Percentiles rank a stretch among this genome's conserved stretches.
phyloP scores from a whole-genome alignment of 1,284 basidiomycete species.

The Erythrobasidium hasegawianum region DNA sequence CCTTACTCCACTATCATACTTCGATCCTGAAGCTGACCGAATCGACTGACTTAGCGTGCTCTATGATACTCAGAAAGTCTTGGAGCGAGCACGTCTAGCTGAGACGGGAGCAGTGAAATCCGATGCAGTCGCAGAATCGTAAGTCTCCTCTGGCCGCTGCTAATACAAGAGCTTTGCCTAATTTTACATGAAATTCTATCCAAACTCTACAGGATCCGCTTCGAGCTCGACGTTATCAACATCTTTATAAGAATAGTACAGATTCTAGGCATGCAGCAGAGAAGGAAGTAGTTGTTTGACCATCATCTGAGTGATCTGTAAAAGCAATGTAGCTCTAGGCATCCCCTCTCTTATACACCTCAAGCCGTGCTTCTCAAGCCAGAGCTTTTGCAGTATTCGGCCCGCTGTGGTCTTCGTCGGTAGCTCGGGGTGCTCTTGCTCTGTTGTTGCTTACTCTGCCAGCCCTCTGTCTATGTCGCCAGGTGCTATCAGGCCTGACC shows the following conservation, averaged over 20 bases:
- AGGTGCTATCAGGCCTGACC: too few relatives aligned
- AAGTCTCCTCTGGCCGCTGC: neutral
- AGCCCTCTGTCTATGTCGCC: too few relatives aligned
- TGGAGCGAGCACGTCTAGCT: conserved; percentile 69
- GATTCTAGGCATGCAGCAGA: conserved; percentile 60
- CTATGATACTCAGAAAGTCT: conserved; percentile 70
- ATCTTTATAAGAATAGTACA: conserved; percentile 67
- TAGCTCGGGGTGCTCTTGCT: too few relatives aligned
- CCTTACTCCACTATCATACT: too few relatives aligned
- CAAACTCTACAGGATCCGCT: conserved; percentile 49
- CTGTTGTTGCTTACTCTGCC: too few relatives aligned
- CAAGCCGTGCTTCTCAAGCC: too few relatives aligned
- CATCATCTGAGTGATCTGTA: too few relatives aligned
- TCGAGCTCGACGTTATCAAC: conserved; percentile 81
- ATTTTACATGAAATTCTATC: neutral
- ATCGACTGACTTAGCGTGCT: conserved; percentile 55
- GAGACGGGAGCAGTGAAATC: conserved; percentile 63
- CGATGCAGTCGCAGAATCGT: conserved; percentile 73
- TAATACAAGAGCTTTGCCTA: neutral
- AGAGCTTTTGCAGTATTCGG: too few relatives aligned
- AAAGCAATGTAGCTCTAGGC: too few relatives aligned
- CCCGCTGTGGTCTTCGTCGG: too few relatives aligned
- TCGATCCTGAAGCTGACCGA: too few relatives aligned
- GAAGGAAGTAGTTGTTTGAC: conserved; percentile 30
- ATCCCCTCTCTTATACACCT: too few relatives aligned